Evolutionary conservation across 2,329 filamentous ascomycete species (phyloP).

Genomic region (Byssochlamys sp.): DNA sequence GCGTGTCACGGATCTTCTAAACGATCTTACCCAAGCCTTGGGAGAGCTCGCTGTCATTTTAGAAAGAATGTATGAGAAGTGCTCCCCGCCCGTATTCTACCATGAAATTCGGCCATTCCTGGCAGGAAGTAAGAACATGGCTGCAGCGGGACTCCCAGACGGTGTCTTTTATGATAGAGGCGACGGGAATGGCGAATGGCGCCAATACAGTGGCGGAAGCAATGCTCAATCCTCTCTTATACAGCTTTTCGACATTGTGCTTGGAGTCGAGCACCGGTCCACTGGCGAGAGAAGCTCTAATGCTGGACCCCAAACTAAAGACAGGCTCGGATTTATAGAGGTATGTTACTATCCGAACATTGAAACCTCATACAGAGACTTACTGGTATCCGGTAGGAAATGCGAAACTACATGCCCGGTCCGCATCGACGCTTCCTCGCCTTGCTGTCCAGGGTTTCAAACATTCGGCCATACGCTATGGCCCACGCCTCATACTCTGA

Average conservation of each 20-base stretch:
- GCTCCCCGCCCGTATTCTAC: constrained; percentile 42
- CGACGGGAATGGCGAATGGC: constrained; percentile 39
- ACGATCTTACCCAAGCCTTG: constrained; percentile 33
- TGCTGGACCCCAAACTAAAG: constrained; percentile 11
- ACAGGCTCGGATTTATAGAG: constrained; percentile 22
- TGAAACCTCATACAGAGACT: background rate
- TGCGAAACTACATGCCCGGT: constrained; percentile 48
- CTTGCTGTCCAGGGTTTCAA: constrained; percentile 35
- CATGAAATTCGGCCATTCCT: constrained; percentile 44
- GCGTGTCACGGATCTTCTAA: constrained; percentile 31
- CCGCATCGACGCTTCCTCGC: constrained; percentile 44
- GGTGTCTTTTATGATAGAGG: constrained; percentile 47
- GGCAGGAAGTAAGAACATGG: constrained; percentile 47
- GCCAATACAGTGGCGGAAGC: constrained; percentile 44
- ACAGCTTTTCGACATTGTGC: constrained; percentile 45
- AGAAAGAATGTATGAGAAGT: constrained; percentile 44
- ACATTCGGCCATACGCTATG: constrained; percentile 38
- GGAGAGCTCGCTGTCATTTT: constrained; percentile 34
- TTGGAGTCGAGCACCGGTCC: constrained; percentile 41
- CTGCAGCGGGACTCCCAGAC: constrained; percentile 39
- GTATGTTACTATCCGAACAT: constrained; percentile 1
- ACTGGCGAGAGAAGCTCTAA: constrained; percentile 23
- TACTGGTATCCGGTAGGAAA: constrained; percentile 28
- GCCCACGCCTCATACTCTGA: constrained; percentile 21
- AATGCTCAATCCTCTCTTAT: constrained; percentile 48